phyloP scores from a whole-genome alignment of 2,329 filamentous ascomycete genomes.

The Colletotrichum cereale region DNA sequence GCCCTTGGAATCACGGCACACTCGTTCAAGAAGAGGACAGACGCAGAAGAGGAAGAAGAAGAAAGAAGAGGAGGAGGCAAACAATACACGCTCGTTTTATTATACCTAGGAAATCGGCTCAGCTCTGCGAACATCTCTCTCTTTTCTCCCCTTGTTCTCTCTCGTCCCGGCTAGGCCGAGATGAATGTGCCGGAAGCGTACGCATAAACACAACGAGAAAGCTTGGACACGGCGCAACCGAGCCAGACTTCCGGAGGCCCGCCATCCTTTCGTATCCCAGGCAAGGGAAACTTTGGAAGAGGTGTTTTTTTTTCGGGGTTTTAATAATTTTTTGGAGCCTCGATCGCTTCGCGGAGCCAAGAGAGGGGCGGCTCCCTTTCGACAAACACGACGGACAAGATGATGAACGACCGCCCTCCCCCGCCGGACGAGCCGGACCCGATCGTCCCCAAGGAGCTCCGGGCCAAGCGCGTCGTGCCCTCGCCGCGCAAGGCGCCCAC shows the following conservation, averaged over 20 bases:
- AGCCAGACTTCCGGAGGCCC: not conserved
- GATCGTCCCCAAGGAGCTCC: conserved; percentile 26
- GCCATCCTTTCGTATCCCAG: not conserved
- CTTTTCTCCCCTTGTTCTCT: not conserved
- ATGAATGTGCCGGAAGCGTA: conserved; percentile 18
- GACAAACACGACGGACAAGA: not conserved
- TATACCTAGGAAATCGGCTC: not conserved
- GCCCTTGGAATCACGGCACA: conserved; percentile 13
- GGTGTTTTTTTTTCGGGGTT: too few relatives aligned
- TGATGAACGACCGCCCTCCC: conserved; percentile 25
- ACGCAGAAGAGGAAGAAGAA: not conserved
- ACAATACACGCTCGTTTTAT: conserved; percentile 14
- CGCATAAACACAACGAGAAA: conserved; percentile 10
- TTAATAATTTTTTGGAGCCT: too few relatives aligned
- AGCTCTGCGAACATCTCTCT: not conserved
- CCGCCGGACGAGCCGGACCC: conserved; percentile 35
- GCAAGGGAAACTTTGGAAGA: not conserved
- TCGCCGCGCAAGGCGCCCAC: conserved; percentile 35
- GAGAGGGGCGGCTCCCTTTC: not conserved
- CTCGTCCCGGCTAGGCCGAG: conserved; percentile 17
- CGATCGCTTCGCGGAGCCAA: too few relatives aligned
- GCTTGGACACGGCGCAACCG: not conserved
- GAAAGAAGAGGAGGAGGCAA: not conserved
- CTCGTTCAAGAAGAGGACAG: not conserved
- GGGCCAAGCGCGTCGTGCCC: conserved; percentile 31